Evolutionary conservation across 2,329 filamentous ascomycete species (phyloP), one percentile per base, ranked within the genome.

Genomic region (Taxawa tesnikishii): DNA sequence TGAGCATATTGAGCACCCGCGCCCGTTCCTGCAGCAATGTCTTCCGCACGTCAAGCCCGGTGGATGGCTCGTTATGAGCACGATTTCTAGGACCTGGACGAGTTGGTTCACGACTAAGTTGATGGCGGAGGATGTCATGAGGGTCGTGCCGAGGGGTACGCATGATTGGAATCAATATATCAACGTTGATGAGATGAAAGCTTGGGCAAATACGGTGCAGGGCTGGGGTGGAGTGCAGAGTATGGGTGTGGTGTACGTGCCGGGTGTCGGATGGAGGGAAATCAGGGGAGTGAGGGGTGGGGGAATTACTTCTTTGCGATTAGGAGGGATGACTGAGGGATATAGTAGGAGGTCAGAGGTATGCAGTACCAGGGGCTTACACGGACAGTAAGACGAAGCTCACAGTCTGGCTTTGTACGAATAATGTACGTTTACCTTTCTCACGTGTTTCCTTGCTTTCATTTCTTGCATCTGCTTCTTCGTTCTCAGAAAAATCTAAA

Each of bases 101-200:
- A 90, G 83, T 44, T 98, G 84, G 79, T 58, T 94, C 28, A 85
- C 88, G 9, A 98, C 92, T 3, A 94, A 94, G 48, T 62, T 96
- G 15, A 68, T 94, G 41, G 90, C 90, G 0, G 90, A 98, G 61
- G 83, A 90, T 59, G 53, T 94, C 36, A 47, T 93, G 52, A 68
- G 82, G 4, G 83, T 96, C 39, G 90, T 98, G 35, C 90, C 90
- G 7, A 73, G 72, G 42, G 90, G 90, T 2, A 98, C 90, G 28
- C 90, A 98, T 59, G 85, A 94, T 55, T 98, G 90, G 90, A 68
- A 68, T 40, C 93, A 96, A 62, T 98, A 96, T 59, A 78, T 98
- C 43, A 90, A 94, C 51, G 81, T 83, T 41, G 65, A 72, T 10
- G 88, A 96, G 65, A 55, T 93, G 51, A 52, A 58, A 43, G 51